Evolutionary conservation across 2,329 filamentous ascomycete genomes (phyloP), one percentile per base, ranked within the genome.

Genomic region (Dryadomyces sulphureus): DNA sequence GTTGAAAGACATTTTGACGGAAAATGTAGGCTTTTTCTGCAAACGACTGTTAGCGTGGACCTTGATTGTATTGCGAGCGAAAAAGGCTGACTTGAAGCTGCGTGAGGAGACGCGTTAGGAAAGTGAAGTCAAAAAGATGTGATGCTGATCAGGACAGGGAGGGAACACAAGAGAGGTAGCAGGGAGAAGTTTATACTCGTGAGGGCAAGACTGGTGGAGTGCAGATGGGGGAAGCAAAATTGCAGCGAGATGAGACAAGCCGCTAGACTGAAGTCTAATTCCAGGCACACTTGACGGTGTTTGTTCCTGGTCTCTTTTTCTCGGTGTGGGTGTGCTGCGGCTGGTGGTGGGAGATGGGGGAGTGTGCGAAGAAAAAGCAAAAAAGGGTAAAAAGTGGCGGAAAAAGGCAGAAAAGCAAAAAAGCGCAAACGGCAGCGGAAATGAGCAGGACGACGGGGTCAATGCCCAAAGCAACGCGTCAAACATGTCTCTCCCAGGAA

Each of bases 1-100:
- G 47, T 27, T 54, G 53, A 67, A 51, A 48, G 62, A 56, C 47
- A 63, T 61, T 69, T 73, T 75, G 53, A 65, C 72, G 59, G 69
- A 74, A 74, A 71, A 75, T 74, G 24, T 16, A 8, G 14, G 38
- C 21, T 3, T 36, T 43, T 32, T 36, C 20, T 3, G 21, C 2
- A 22, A 24, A 35, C 7, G 11, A 4, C 17, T 17, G 41, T 43
- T 36, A 36, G 30, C 11, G 24, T 5, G 7, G 6, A n/a, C 20
- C 20, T 20, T 20, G 5, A 7, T 16, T 30, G n/a, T 7, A 36
- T 17, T 11, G 9, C 16, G 14, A 19, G 17, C 16, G 14, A 30
- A 20, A 20, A n/a, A 17, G 25, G 25, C 39, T 42, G 32, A 43
- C 30, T 36, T 43, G 20, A 19, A 36, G n/a, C n/a, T n/a, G n/a